Evolutionary conservation across 768 basidiomycete species (phyloP), one percentile per base, ranked within the genome.

Genomic region (Mycena epipterygia): DNA sequence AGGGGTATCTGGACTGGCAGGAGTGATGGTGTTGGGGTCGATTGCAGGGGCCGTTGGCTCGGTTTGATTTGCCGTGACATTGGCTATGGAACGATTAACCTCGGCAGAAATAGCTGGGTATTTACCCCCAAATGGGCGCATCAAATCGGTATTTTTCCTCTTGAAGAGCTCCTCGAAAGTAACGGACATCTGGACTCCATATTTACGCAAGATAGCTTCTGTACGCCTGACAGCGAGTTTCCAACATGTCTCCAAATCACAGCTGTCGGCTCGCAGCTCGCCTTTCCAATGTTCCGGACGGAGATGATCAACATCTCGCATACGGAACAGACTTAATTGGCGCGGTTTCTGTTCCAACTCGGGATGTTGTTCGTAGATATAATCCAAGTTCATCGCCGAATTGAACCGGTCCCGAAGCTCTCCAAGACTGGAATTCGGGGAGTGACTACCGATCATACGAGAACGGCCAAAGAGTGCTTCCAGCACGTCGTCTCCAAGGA

Each of bases 61-160:
- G 42, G 19, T n/a, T 5, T 21, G 35, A 37, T 37, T 21, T 6
- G 42, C 21, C 21, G 42, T n/a, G 5, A 44, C 6, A n/a, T 44
- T 21, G 5, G 21, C 42, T n/a, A 44, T 44, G 5, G 42, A 44
- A 2, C 42, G 67, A 58, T 79, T 76, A 2, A 75, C 61, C 58
- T 78, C 78, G 1, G 61, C 57, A 27, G 78, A 75, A 12, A 79
- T 73, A 19, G 77, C 77, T 11, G 79, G 79, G 64, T 79, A 80
- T 48, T 74, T 75, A 1, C 79, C 75, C 9, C 75, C 75, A 14
- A 65, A 69, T 4, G 79, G 79, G 12, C 74, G 59, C 67, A 79
- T 57, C 42, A 80, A 49, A 49, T 80, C 78, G 17, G 72, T 64
- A 16, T 62, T 56, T 5, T 29, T 25, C 42, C n/a, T 44, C 42